phyloP scores from a whole-genome alignment of 2,329 filamentous ascomycete genomes.

The Plectosphaerella cucumerina region DNA sequence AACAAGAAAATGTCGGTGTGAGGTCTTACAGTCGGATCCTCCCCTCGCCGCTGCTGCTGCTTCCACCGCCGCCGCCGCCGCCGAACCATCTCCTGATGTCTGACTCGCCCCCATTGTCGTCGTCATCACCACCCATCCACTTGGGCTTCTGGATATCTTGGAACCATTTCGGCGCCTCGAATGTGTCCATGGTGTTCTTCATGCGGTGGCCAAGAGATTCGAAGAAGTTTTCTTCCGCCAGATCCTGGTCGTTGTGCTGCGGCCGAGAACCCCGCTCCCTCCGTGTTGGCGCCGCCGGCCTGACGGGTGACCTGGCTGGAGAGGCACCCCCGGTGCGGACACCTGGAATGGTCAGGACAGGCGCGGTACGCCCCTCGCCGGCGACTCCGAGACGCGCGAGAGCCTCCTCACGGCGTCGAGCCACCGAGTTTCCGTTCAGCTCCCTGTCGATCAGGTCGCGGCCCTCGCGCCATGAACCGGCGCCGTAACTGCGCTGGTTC shows the following conservation, averaged over 20 bases:
- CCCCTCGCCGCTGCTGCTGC: slow-evolving; percentile 30
- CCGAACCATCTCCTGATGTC: slow-evolving; percentile 58
- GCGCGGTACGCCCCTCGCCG: slow-evolving; percentile 31
- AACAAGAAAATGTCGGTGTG: background rate
- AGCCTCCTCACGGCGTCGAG: slow-evolving; percentile 42
- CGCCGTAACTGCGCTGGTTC: slow-evolving; percentile 62
- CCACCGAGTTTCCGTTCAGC: slow-evolving; percentile 58
- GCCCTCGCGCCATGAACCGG: slow-evolving; percentile 87
- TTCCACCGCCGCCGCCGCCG: background rate
- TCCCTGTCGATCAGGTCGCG: slow-evolving; percentile 87
- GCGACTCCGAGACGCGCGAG: slow-evolving; percentile 25
- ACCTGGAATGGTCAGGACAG: slow-evolving; percentile 44
- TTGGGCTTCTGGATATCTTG: slow-evolving; percentile 73
- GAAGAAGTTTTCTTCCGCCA: slow-evolving; percentile 78
- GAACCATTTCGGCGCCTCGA: slow-evolving; percentile 80
- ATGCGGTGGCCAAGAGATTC: slow-evolving; percentile 78
- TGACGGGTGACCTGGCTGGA: slow-evolving; percentile 38
- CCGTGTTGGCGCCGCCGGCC: slow-evolving; percentile 29
- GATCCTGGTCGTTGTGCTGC: slow-evolving; percentile 41
- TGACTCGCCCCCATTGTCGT: slow-evolving; percentile 21
- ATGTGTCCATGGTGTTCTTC: slow-evolving; percentile 84
- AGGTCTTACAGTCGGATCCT: slow-evolving; percentile 10
- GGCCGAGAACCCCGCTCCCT: slow-evolving; percentile 19
- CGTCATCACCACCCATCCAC: slow-evolving; percentile 69
- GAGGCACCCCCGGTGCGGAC: slow-evolving; percentile 26